Percentiles rank a stretch among this genome's conserved stretches.
These are phyloP conservation scores for Apiospora malaysiana DNA, from an alignment of 2,329 filamentous ascomycete species.

Conservation along the genomic window DNA sequence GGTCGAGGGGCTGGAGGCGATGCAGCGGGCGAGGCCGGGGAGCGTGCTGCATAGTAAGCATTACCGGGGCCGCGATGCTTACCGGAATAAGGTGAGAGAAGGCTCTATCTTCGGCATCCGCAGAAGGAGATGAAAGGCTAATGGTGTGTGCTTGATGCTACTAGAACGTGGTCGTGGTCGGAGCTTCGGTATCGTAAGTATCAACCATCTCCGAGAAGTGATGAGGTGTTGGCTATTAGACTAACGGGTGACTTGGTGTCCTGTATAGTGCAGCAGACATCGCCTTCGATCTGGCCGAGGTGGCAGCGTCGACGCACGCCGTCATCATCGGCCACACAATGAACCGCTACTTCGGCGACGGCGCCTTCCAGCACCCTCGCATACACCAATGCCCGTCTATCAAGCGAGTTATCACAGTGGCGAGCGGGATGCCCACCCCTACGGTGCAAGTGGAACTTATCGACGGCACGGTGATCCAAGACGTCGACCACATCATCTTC, in stretches of 20 bases:
- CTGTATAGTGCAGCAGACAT: constrained; percentile 56
- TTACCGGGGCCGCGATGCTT: constrained; percentile 53
- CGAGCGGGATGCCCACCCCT: not conserved
- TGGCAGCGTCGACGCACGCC: constrained; percentile 33
- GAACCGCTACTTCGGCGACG: constrained; percentile 38
- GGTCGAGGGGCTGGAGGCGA: constrained; percentile 54
- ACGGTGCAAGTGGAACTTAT: constrained; percentile 56
- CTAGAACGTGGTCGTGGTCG: constrained; percentile 65
- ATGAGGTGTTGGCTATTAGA: too few relatives aligned
- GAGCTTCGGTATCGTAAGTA: constrained; percentile 62
- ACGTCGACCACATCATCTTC: constrained; percentile 69
- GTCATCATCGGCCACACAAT: constrained; percentile 34
- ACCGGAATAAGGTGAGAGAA: constrained; percentile 49
- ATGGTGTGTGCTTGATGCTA: not conserved
- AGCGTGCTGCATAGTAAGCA: constrained; percentile 62
- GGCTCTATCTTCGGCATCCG: not conserved
- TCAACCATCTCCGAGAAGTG: not conserved
- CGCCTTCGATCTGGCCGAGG: constrained; percentile 32
- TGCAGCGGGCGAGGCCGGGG: constrained; percentile 52
- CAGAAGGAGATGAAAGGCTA: not conserved
- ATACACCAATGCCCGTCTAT: constrained; percentile 49
- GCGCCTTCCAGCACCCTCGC: constrained; percentile 33
- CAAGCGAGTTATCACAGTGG: constrained; percentile 42
- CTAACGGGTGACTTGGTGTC: not conserved
- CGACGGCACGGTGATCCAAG: constrained; percentile 56